Conservation (phyloP, 768 basidiomycete genomes). For the Suillus subluteus region DNA sequence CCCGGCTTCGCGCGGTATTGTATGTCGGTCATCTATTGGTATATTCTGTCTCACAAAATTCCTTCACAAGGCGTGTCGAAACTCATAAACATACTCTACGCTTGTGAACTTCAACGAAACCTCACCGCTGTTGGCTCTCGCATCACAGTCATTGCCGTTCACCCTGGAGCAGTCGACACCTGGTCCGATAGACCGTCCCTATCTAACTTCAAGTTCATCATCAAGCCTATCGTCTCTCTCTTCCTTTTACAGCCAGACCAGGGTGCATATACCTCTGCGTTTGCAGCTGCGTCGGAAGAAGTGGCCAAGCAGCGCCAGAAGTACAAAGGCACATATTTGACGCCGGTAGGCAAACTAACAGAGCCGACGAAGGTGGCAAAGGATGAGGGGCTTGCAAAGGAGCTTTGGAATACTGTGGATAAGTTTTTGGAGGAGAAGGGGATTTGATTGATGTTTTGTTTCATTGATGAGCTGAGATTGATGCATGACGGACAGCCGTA, state of each 20-base stretch:
- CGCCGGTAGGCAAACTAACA: conserved; percentile 26
- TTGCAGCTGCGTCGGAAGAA: conserved; percentile 34
- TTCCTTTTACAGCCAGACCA: conserved; percentile 22
- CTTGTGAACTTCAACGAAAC: conserved; percentile 51
- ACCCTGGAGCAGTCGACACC: conserved; percentile 39
- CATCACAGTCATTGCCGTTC: conserved; percentile 31
- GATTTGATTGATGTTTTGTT: conserved; percentile 14
- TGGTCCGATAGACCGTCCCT: not conserved
- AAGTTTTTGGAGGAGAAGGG: conserved; percentile 26
- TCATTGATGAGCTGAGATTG: not conserved
- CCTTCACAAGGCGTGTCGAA: conserved; percentile 49
- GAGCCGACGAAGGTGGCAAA: conserved; percentile 16
- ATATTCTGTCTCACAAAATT: not conserved
- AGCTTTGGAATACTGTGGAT: conserved; percentile 35
- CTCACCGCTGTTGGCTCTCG: conserved; percentile 38
- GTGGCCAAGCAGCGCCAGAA: conserved; percentile 23
- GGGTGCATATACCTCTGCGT: conserved; percentile 31
- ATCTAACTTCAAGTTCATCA: conserved; percentile 19
- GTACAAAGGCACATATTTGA: conserved; percentile 36
- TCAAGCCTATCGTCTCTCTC: conserved; percentile 23
- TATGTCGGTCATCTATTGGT: conserved; percentile 15
- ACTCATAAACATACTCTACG: conserved; percentile 53
- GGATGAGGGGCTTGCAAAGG: conserved; percentile 29
- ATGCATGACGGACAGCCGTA: not conserved
- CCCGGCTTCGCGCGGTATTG: conserved; percentile 36